Conservation (phyloP, 83 land plant species). For the Larix sibirica region DNA sequence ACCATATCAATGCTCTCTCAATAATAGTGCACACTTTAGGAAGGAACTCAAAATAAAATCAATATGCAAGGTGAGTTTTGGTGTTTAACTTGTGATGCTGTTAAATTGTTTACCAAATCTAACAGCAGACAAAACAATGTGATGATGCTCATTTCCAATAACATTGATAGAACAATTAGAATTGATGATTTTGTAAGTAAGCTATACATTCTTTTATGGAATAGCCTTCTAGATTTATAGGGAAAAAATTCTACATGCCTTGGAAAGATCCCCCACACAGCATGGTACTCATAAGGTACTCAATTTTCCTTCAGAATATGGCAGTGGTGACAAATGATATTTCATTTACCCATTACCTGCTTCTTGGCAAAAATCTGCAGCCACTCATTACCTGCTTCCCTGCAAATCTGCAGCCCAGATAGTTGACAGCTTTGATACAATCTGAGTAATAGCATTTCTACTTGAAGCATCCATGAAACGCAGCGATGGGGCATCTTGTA, state of each 20-base stretch:
- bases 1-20: too few species aligned
- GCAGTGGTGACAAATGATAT: too few species aligned
- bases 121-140: neutral
- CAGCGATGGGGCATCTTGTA: slow-evolving; percentile 27
- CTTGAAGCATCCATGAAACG: slow-evolving; percentile 22
- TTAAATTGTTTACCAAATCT: neutral
- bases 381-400: neutral
- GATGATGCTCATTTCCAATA: neutral
- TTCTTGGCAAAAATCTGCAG: too few species aligned
- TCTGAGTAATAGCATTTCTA: slow-evolving; percentile 15
- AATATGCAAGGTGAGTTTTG: too few species aligned
- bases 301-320: too few species aligned
- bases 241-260: neutral
- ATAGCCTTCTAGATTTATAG: neutral
- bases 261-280: neutral
- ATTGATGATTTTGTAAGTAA: too few species aligned
- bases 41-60: too few species aligned
- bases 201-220: neutral
- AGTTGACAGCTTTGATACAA: slow-evolving; percentile 22
- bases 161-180: neutral
- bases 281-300: too few species aligned
- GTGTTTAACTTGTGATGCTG: neutral
- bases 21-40: too few species aligned
- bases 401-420: slow-evolving; percentile 21
- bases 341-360: too few species aligned